Evolutionary conservation across 768 basidiomycete genomes (phyloP).

Genomic region (Mycena albidolilacea): DNA sequence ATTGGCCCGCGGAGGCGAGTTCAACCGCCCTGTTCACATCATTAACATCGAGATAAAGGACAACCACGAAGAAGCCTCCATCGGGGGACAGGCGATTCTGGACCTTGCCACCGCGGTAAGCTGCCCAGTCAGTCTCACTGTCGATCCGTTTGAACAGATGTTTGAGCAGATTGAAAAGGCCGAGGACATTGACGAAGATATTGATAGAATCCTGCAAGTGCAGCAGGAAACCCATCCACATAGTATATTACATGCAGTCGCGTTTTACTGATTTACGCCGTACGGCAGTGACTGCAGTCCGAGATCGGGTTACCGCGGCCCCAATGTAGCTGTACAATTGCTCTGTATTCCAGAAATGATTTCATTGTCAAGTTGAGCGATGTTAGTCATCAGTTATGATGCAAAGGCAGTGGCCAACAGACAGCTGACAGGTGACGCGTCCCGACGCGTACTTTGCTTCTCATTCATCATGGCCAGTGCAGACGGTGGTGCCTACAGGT

Average conservation of each 20-base stretch:
- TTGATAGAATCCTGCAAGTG: conserved; percentile 84
- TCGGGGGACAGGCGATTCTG: conserved; percentile 95
- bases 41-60: conserved; percentile 99
- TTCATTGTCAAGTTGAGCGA: not conserved
- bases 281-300: not conserved
- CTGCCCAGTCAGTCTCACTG: conserved; percentile 37
- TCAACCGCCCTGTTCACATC: conserved; percentile 93
- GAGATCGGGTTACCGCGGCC: not conserved
- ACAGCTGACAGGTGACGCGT: not conserved
- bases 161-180: conserved; percentile 82
- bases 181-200: conserved; percentile 91
- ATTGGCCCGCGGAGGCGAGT: conserved; percentile 88
- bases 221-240: conserved; percentile 96
- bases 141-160: conserved; percentile 36
- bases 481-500: conserved; percentile 88
- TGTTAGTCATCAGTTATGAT: conserved; percentile 11
- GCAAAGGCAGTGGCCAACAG: not conserved
- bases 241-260: conserved; percentile 90
- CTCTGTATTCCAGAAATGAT: not conserved
- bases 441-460: conserved; percentile 39
- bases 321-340: not conserved
- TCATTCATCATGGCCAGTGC: conserved; percentile 77
- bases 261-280: conserved; percentile 76
- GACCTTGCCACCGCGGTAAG: conserved; percentile 92
- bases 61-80: conserved; percentile 97